Evolutionary conservation across 116 monocot species (phyloP).

Genomic region (Iris pallida): DNA sequence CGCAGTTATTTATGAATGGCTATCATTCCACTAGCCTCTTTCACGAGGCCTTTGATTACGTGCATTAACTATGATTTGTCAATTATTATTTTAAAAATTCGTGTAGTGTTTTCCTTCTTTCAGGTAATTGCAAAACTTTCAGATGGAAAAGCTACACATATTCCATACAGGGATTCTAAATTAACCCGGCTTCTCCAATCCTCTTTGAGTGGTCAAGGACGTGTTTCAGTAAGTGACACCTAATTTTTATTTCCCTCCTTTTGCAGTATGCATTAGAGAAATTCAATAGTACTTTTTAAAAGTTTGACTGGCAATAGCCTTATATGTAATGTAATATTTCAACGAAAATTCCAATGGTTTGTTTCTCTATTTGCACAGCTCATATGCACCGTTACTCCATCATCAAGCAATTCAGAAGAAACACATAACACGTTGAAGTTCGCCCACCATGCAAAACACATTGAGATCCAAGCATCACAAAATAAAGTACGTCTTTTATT

Average conservation of each 20-base stretch:
- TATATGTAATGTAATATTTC: not conserved
- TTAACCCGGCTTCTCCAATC: slow-evolving; percentile 89
- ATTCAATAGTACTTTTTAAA: slow-evolving; percentile 4
- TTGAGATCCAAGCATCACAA: slow-evolving; percentile 93
- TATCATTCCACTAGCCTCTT: no score
- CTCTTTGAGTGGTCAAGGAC: slow-evolving; percentile 91
- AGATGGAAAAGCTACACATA: slow-evolving; percentile 75
- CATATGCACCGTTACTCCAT: slow-evolving; percentile 87
- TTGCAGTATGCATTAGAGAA: not conserved
- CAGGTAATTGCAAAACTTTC: slow-evolving; percentile 93
- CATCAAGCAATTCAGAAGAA: slow-evolving; percentile 91
- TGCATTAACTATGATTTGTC: not conserved
- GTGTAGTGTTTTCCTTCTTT: slow-evolving; percentile 2
- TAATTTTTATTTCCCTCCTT: not conserved
- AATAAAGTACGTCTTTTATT: slow-evolving; percentile 49
- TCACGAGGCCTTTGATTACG: not conserved
- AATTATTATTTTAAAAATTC: not conserved
- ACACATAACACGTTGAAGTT: slow-evolving; percentile 97
- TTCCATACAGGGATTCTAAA: slow-evolving; percentile 91
- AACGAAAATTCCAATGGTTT: not conserved
- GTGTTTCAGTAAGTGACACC: slow-evolving; percentile 69
- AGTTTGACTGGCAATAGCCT: not conserved
- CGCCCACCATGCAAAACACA: slow-evolving; percentile 85
- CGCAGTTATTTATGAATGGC: no score
- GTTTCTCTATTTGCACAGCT: slow-evolving; percentile 43